Conservation (phyloP, 2,329 filamentous ascomycete genomes). For the Colletotrichum sp. region DNA sequence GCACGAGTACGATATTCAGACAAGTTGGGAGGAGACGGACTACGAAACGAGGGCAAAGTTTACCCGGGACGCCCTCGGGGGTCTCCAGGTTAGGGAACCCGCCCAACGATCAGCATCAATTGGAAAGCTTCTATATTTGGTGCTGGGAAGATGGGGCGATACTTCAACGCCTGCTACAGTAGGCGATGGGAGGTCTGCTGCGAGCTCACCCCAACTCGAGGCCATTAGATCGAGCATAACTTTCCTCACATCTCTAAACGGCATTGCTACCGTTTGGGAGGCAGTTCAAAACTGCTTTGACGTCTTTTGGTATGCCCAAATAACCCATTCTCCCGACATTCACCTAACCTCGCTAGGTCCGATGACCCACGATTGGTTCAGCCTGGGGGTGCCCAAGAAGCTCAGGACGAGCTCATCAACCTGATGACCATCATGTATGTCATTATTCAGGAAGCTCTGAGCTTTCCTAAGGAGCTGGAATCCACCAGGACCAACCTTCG, state of each 20-base stretch:
- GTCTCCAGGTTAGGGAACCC: slow-evolving; percentile 49
- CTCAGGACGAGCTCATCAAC: slow-evolving; percentile 66
- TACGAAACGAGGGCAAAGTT: slow-evolving; percentile 62
- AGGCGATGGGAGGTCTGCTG: slow-evolving; percentile 52
- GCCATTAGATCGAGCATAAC: slow-evolving; percentile 62
- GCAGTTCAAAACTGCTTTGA: slow-evolving; percentile 56
- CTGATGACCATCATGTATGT: slow-evolving; percentile 69
- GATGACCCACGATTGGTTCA: slow-evolving; percentile 49
- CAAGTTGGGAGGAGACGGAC: slow-evolving; percentile 71
- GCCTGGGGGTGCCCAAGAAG: slow-evolving; percentile 49
- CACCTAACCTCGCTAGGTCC: slow-evolving; percentile 46
- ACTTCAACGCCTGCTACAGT: slow-evolving; percentile 60
- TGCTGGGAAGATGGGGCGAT: slow-evolving; percentile 73
- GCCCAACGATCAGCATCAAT: slow-evolving; percentile 58
- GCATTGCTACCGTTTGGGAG: slow-evolving; percentile 56
- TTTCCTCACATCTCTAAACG: slow-evolving; percentile 56
- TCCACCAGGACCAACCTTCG: slow-evolving; percentile 54
- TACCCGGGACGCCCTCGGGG: slow-evolving; percentile 56
- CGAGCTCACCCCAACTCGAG: slow-evolving; percentile 61
- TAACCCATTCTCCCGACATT: neutral
- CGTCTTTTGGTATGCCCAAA: slow-evolving; percentile 52
- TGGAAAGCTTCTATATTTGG: slow-evolving; percentile 63
- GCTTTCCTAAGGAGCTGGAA: slow-evolving; percentile 54
- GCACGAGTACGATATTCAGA: slow-evolving; percentile 47
- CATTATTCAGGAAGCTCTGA: slow-evolving; percentile 60